phyloP scores from a whole-genome alignment of 2,329 filamentous ascomycete genomes.

The Ophiostoma montium region DNA sequence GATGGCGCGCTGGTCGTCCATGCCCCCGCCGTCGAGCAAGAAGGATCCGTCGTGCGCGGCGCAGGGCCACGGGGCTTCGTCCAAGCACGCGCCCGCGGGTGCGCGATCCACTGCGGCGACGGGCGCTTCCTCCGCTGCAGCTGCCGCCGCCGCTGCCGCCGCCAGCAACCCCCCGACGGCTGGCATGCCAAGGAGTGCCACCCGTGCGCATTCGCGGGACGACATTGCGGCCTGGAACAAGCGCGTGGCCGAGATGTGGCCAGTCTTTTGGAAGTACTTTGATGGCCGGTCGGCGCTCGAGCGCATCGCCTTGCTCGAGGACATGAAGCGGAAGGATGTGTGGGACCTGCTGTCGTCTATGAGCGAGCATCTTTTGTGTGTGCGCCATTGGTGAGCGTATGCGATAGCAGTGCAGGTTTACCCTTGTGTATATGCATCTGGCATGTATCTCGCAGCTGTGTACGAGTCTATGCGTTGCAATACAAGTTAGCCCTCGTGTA shows the following conservation, averaged over 20 bases:
- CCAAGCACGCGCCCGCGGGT: neutral
- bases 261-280: slow-evolving; percentile 67
- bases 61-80: slow-evolving; percentile 1
- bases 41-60: slow-evolving; percentile 7
- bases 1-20: slow-evolving; percentile 11
- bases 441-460: no score
- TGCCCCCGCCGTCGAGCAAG: slow-evolving; percentile 9
- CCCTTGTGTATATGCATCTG: no score
- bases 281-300: slow-evolving; percentile 78
- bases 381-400: slow-evolving; percentile 49
- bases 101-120: neutral
- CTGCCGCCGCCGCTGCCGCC: no score
- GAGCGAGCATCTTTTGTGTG: slow-evolving; percentile 53
- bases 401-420: no score
- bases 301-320: slow-evolving; percentile 71
- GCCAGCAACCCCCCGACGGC: no score
- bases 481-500: no score
- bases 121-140: neutral
- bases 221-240: slow-evolving; percentile 26
- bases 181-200: no score
- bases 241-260: slow-evolving; percentile 54
- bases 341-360: slow-evolving; percentile 52
- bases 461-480: no score
- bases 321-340: slow-evolving; percentile 71
- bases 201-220: slow-evolving; percentile 1